Conservation (phyloP, 2,329 filamentous ascomycete species). For the Waltergamsia citrina region DNA sequence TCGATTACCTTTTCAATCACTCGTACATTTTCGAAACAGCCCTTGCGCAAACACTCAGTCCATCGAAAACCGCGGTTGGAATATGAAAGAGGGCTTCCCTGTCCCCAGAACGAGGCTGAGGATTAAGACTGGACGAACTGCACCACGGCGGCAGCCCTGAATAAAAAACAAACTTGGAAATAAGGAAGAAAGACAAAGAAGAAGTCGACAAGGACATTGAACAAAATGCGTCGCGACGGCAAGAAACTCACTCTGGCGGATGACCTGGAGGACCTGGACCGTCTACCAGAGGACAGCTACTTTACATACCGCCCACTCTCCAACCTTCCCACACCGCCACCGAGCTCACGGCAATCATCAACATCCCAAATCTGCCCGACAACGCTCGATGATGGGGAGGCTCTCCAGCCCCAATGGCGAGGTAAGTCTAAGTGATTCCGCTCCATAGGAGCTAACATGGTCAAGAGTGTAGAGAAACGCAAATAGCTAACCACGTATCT, state of each 20-base stretch:
- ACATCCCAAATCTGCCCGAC: conserved; percentile 32
- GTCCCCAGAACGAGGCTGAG: conserved; percentile 1
- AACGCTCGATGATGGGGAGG: conserved; percentile 32
- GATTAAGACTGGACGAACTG: conserved; percentile 2
- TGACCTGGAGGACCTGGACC: conserved; percentile 32
- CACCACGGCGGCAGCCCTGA: not conserved
- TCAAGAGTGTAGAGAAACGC: too few species aligned
- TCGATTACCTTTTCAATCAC: too few species aligned
- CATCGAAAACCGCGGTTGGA: not conserved
- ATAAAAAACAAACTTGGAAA: not conserved
- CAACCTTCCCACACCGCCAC: conserved; percentile 57
- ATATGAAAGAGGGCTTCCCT: conserved; percentile 5
- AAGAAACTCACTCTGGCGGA: conserved; percentile 4
- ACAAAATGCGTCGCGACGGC: not conserved
- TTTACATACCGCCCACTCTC: conserved; percentile 60
- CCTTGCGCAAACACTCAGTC: not conserved
- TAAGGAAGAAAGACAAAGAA: too few species aligned
- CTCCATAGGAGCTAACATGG: conserved; percentile 1
- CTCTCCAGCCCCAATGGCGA: conserved; percentile 25
- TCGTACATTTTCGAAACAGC: too few species aligned
- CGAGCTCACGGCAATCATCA: conserved; percentile 36
- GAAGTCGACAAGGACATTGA: not conserved
- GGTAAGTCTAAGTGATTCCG: conserved; percentile 19
- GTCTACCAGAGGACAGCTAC: conserved; percentile 35
- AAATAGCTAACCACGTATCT: too few species aligned